phyloP scores from a whole-genome alignment of 1,139 yeast species.

The Suhomyces ambrosiae region DNA sequence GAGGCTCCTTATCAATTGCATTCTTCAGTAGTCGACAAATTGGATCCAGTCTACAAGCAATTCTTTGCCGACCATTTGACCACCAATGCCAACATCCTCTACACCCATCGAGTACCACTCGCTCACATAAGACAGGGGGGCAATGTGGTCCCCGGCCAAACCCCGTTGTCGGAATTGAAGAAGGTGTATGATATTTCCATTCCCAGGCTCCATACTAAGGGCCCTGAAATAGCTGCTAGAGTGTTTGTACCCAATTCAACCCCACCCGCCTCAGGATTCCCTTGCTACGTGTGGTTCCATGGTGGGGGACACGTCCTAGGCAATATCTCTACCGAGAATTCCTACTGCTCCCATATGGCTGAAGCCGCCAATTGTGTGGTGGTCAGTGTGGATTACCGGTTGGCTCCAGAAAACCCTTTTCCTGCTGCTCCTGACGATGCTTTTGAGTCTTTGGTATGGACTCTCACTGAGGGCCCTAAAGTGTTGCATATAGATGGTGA shows the following conservation, averaged over 20 bases:
- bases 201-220: constrained; percentile 36
- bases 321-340: constrained; percentile 45
- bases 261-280: constrained; percentile 45
- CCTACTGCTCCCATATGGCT: constrained; percentile 46
- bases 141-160: constrained; percentile 49
- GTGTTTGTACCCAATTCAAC: constrained; percentile 42
- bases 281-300: constrained; percentile 49
- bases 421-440: constrained; percentile 54
- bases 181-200: constrained; percentile 35
- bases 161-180: constrained; percentile 30
- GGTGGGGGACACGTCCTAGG: constrained; percentile 59
- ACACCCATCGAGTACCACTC: constrained; percentile 45
- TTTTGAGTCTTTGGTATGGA: constrained; percentile 34
- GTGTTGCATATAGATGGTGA: constrained; percentile 31
- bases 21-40: constrained; percentile 22
- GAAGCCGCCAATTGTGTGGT: constrained; percentile 39
- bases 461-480: constrained; percentile 17
- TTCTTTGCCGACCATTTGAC: constrained; percentile 35
- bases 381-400: constrained; percentile 38
- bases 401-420: constrained; percentile 49
- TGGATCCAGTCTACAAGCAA: constrained; percentile 39
- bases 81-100: constrained; percentile 35
- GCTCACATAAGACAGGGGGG: constrained; percentile 42
- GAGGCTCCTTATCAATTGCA: constrained; percentile 29
- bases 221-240: constrained; percentile 36